phyloP scores from a whole-genome alignment of 805 yeast species.

The Wickerhamomyces strasburgensis region DNA sequence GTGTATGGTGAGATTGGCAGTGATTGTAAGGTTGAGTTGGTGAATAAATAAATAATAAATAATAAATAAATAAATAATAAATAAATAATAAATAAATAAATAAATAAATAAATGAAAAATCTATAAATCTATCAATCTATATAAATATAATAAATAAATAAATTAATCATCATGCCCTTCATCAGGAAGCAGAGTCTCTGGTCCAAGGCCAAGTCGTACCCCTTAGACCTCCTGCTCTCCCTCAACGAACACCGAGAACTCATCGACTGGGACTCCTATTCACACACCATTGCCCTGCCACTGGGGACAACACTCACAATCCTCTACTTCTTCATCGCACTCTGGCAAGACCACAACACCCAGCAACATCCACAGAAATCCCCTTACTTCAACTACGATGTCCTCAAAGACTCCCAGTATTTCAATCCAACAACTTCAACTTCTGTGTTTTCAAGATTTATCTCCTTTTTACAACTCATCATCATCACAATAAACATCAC shows the following conservation, averaged over 20 bases:
- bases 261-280: conserved; percentile 26
- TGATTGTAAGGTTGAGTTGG: conserved; percentile 14
- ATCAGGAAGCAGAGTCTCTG: conserved; percentile 19
- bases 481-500: conserved; percentile 17
- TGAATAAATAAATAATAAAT: conserved; percentile 2
- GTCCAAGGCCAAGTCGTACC: conserved; percentile 20
- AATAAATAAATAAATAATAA: conserved; percentile 1
- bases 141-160: too few species aligned
- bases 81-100: too few species aligned
- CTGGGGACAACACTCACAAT: conserved; percentile 20
- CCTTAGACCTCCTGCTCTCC: conserved; percentile 21
- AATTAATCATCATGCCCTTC: conserved; percentile 18
- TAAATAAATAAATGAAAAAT: too few species aligned
- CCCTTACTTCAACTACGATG: too few species aligned
- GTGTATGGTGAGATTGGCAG: conserved; percentile 37
- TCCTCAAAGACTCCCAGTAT: conserved; percentile 1
- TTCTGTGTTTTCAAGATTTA: conserved; percentile 5
- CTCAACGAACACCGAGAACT: conserved; percentile 25
- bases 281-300: conserved; percentile 23
- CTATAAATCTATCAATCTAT: too few species aligned
- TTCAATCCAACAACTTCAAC: conserved; percentile 10
- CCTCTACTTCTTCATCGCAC: conserved; percentile 20
- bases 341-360: conserved; percentile 24
- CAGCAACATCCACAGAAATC: too few species aligned
- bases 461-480: conserved; percentile 6